Percentiles rank a stretch among this genome's conserved stretches.
Evolutionary conservation across 257 asterid species (phyloP).

Genomic region (Solanum bulbocastanum): DNA sequence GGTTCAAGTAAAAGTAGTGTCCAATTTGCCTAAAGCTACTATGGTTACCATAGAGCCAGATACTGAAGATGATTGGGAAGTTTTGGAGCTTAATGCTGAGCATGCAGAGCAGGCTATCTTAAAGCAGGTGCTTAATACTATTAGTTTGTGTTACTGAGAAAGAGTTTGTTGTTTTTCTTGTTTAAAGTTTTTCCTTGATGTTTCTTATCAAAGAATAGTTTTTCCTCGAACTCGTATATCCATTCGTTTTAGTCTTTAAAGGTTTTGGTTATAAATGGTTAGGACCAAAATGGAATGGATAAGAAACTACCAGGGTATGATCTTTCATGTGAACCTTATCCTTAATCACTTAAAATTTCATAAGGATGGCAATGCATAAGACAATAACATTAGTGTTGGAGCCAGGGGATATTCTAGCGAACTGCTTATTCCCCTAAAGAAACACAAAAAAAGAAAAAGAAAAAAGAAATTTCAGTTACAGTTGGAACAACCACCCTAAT

Average conservation of each 20-base stretch:
- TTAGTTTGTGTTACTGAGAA: neutral
- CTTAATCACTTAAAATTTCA: neutral
- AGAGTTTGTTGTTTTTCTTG: neutral
- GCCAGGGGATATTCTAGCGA: neutral
- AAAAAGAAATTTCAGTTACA: neutral
- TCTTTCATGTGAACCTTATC: neutral
- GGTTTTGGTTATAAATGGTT: neutral
- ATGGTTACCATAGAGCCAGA: slow-evolving; percentile 82
- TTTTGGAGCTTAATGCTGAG: slow-evolving; percentile 92
- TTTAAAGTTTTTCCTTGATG: neutral
- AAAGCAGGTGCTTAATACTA: slow-evolving; percentile 55
- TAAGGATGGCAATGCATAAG: neutral
- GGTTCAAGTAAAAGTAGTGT: slow-evolving; percentile 56
- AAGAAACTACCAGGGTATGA: neutral
- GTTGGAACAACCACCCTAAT: neutral
- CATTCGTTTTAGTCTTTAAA: neutral
- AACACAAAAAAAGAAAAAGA: neutral
- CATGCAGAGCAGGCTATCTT: slow-evolving; percentile 71
- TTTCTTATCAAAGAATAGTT: neutral
- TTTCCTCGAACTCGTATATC: neutral
- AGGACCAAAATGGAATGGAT: neutral
- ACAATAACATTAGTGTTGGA: neutral
- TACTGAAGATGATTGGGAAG: slow-evolving; percentile 99
- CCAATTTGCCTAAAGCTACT: slow-evolving; percentile 69
- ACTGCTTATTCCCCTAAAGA: neutral